Percentiles rank a stretch among this genome's conserved stretches.
Evolutionary conservation across 139 green algal species (phyloP).

Genomic region (Coelastrella sp.): DNA sequence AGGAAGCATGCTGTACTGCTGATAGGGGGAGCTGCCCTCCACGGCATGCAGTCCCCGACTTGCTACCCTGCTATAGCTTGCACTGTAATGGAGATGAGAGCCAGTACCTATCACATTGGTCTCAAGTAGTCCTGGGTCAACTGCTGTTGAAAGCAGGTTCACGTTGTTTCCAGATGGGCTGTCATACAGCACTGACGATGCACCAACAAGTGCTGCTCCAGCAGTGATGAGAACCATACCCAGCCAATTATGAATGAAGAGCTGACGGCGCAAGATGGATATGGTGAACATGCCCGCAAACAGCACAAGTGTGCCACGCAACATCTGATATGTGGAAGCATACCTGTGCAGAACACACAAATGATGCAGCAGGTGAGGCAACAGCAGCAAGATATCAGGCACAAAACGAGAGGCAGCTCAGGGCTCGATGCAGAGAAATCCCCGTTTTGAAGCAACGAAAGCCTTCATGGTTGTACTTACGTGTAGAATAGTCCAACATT

Average conservation of each 20-base stretch:
- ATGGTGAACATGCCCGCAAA: slow-evolving; percentile 88
- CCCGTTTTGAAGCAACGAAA: neutral
- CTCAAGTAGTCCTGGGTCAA: neutral
- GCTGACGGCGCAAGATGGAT: slow-evolving; percentile 71
- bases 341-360: too few species aligned
- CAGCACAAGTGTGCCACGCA: slow-evolving; percentile 89
- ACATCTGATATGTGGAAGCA: slow-evolving; percentile 89
- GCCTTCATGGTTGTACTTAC: slow-evolving; percentile 45
- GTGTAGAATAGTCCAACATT: slow-evolving; percentile 92
- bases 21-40: neutral
- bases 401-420: too few species aligned
- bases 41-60: slow-evolving; percentile 1
- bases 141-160: neutral
- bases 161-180: neutral
- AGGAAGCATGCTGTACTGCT: too few species aligned
- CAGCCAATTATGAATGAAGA: slow-evolving; percentile 87
- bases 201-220: slow-evolving; percentile 84
- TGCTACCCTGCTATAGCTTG: slow-evolving; percentile 18
- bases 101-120: neutral
- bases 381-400: too few species aligned
- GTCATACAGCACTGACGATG: slow-evolving; percentile 65
- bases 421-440: too few species aligned
- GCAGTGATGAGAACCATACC: slow-evolving; percentile 86
- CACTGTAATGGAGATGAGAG: neutral
- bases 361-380: too few species aligned